Evolutionary conservation across 768 basidiomycete genomes (phyloP), one percentile per base, ranked within the genome.

Genomic region (Strobilomyces confusus): DNA sequence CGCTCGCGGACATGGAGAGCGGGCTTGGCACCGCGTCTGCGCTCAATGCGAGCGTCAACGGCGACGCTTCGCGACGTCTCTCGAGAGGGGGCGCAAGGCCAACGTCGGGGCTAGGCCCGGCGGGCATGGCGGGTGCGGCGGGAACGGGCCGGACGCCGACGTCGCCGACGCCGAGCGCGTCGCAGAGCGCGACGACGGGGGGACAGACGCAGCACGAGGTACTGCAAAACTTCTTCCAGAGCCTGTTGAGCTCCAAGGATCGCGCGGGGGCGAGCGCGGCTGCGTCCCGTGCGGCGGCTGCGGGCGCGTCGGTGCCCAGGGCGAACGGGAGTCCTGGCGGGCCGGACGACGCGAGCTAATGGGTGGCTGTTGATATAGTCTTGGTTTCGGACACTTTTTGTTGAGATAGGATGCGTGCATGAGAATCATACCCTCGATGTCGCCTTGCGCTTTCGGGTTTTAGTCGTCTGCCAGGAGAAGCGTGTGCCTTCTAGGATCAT

Each of bases 181-280:
- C 77, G 8, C 73, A 79, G n/a, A 77, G 71, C 58, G 72, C 79
- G 20, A 69, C 79, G 20, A 69, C 75, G 11, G 76, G 72, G 9
- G 81, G 78, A n/a, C 86, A 82, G 70, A 80, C 80, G 36, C 87
- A 90, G 54, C 89, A 92, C 63, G 88, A 91, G 66, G 87, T 92
- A 17, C 67, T 93, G 57, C 88, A 92, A 61, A 87, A 87, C 66
- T 93, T 93, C 77, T 93, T 93, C 82, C 82, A 90, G 69, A 88
- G 84, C 53, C 67, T 92, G 64, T 69, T 93, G 57, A 86, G 79
- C 58, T 81, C 82, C 37, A 87, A 84, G 68, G 86, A 86, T 56
- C 78, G 85, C 5, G 65, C 66, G 22, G 66, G 65, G 12, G 69
- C 70, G 20, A 66, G 69, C 49, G 67, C 71, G 14, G 61, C 63